Evolutionary conservation across 768 basidiomycete species (phyloP), one percentile per base, ranked within the genome.

Genomic region (Auriculariales sp.): DNA sequence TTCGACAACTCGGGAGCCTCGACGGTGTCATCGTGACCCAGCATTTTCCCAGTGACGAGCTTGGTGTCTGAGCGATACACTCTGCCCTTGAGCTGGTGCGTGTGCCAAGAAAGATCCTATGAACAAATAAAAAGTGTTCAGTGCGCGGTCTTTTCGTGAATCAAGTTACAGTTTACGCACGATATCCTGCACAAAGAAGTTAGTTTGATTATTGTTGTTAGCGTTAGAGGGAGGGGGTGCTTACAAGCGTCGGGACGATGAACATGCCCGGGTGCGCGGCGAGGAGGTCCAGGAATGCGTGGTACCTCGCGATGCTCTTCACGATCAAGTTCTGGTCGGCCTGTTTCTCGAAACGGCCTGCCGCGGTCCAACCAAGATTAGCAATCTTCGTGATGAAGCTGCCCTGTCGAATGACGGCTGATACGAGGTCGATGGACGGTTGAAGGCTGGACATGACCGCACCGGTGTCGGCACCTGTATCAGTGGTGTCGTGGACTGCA

Each of bases 211-310:
- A 32, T 9, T 32, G 15, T 3, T 36, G n/a, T 36, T 22, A 31
- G 14, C n/a, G 17, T 10, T 10, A 9, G 12, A 27, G 10, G 50
- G 17, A 48, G 44, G 25, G 15, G 19, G 10, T 5, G 12, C 50
- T 19, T 45, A 54, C 55, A n/a, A 56, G 31, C 3, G 55, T 56
- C 1, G 55, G 53, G 12, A 56, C 55, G 33, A 49, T 32, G 35
- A 56, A 50, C 7, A 29, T 27, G 25, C 32, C 48, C 15, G 49
- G 53, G 11, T 47, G 29, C 14, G 47, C 50, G 17, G 50, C 35
- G 53, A 56, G 53, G 15, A 56, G 31, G 30, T 56, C 55, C 4
- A 56, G 35, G 53, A 56, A 56, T 4, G 55, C 55, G 47, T 56
- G 55, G 33, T 54, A 56, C 32, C 53, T 15, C 11, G 55, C 55